Conservation (phyloP, 805 yeast genomes). For the Sugiyamaella marilandica region DNA sequence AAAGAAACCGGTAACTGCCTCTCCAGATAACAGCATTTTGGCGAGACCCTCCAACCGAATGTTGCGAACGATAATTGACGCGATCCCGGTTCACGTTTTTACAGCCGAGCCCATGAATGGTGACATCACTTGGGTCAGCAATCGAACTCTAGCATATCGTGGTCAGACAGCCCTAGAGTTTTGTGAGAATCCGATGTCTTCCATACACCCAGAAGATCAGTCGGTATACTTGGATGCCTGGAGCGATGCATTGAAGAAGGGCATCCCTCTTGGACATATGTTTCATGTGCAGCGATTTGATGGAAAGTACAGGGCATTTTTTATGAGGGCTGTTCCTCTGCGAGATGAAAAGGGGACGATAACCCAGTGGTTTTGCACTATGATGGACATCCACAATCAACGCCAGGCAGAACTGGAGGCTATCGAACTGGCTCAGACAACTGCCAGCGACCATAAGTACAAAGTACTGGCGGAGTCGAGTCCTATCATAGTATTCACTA, state of each 20-base stretch:
- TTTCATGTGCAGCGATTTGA: conserved; percentile 31
- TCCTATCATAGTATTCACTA: conserved; percentile 32
- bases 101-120: conserved; percentile 30
- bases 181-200: conserved; percentile 19
- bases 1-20: background rate
- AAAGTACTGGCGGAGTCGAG: conserved; percentile 30
- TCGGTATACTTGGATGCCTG: conserved; percentile 23
- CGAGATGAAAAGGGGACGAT: conserved; percentile 28
- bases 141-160: conserved; percentile 29
- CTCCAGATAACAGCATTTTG: background rate
- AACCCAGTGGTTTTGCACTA: conserved; percentile 32
- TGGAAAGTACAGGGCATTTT: conserved; percentile 28
- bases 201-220: conserved; percentile 31
- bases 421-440: conserved; percentile 24
- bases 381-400: conserved; percentile 33
- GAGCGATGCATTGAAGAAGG: conserved; percentile 25
- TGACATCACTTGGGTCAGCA: conserved; percentile 30
- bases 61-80: conserved; percentile 30
- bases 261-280: conserved; percentile 28
- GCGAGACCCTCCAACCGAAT: conserved; percentile 22
- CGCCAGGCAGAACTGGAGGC: conserved; percentile 30
- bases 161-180: conserved; percentile 28
- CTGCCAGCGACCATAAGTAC: conserved; percentile 31
- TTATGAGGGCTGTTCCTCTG: conserved; percentile 30
- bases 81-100: conserved; percentile 33